Percentiles rank a stretch among this genome's conserved stretches.
Conservation (phyloP, 495 filamentous ascomycete genomes). For the Hyaloscypha bicolor region DNA sequence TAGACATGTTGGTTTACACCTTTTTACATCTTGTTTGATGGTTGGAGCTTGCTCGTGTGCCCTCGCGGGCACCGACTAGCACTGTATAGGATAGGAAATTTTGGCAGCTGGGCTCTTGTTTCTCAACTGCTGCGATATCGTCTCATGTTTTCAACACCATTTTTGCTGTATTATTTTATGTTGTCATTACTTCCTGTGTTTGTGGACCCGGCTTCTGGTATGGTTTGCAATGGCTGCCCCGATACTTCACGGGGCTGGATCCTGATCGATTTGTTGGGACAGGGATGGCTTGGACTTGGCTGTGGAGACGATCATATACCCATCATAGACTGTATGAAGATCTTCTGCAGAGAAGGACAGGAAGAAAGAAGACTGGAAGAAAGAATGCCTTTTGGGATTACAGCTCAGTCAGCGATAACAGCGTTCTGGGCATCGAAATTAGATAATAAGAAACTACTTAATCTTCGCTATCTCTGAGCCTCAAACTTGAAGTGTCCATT, state of each 20-base stretch:
- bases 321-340: constrained; percentile 27
- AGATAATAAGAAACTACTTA: constrained; percentile 18
- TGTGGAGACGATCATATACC: constrained; percentile 27
- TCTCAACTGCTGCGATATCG: constrained; percentile 8
- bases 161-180: constrained; percentile 12
- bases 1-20: constrained; percentile 27
- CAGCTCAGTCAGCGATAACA: constrained; percentile 6
- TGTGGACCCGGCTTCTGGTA: background rate
- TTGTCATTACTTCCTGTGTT: constrained; percentile 9
- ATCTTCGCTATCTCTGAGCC: constrained; percentile 4
- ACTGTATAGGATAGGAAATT: constrained; percentile 29
- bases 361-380: background rate
- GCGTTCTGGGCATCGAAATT: constrained; percentile 7
- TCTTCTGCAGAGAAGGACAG: constrained; percentile 31
- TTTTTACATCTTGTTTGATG: constrained; percentile 22
- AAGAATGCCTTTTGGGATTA: constrained; percentile 1
- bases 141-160: constrained; percentile 6
- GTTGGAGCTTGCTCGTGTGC: constrained; percentile 8
- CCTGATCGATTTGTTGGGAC: constrained; percentile 15
- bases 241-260: constrained; percentile 24
- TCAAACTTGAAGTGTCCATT: background rate
- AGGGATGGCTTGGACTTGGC: background rate
- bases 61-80: constrained; percentile 26
- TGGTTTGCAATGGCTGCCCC: constrained; percentile 8
- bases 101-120: constrained; percentile 1